Percentiles rank a stretch among this genome's conserved stretches.
phyloP scores from a whole-genome alignment of 768 basidiomycete genomes.

The Leccinum subgranulosum region DNA sequence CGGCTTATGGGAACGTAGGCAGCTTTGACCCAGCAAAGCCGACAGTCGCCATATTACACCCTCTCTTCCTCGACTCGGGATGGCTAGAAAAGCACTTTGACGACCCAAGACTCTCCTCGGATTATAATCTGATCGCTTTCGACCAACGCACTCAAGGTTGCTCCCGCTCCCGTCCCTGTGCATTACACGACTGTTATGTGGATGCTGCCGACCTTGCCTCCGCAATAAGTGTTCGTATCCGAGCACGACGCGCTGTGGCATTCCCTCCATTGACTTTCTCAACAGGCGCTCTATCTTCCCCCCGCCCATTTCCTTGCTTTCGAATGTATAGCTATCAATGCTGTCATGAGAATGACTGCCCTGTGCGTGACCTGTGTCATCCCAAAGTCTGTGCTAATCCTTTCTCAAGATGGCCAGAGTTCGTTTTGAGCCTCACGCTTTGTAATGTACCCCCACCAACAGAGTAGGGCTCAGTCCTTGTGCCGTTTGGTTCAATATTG shows the following conservation, averaged over 20 bases:
- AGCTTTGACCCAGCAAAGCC: conserved; percentile 65
- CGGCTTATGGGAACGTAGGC: conserved; percentile 54
- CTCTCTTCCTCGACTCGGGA: conserved; percentile 62
- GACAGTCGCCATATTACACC: conserved; percentile 66
- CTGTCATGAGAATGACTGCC: conserved; percentile 60
- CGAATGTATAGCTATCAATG: conserved; percentile 55
- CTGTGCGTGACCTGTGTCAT: conserved; percentile 46
- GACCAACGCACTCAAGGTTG: conserved; percentile 65
- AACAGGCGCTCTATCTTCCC: conserved; percentile 59
- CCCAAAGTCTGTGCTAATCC: conserved; percentile 4
- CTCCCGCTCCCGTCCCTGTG: conserved; percentile 51
- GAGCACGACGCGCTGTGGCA: background rate
- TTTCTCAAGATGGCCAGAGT: conserved; percentile 61
- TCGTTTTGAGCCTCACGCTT: conserved; percentile 63
- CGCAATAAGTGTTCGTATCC: conserved; percentile 52
- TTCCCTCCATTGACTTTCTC: background rate
- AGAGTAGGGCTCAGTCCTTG: conserved; percentile 46
- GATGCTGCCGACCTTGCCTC: conserved; percentile 75
- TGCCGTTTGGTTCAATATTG: background rate
- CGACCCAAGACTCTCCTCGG: conserved; percentile 54
- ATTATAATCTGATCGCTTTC: conserved; percentile 73
- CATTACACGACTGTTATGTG: conserved; percentile 70
- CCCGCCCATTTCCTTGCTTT: conserved; percentile 69
- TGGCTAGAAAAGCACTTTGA: conserved; percentile 68
- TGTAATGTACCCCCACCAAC: conserved; percentile 65